Percentiles rank a stretch among this genome's conserved stretches.
Conservation (phyloP, 164 flowering plant genomes). For the Euptelea pleiosperma region DNA sequence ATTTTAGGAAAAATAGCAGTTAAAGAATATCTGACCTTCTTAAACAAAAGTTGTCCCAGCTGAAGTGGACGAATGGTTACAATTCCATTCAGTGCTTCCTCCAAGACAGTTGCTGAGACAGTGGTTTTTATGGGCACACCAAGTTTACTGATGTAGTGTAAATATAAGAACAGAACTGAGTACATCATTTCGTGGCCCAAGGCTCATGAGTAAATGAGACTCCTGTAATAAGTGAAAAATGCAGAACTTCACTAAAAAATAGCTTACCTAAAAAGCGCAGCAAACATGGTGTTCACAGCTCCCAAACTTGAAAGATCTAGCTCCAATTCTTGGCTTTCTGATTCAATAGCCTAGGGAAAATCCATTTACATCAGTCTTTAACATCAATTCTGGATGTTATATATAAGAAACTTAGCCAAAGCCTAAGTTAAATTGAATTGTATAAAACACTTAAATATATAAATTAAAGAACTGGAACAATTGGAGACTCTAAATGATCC, state of each 20-base stretch:
- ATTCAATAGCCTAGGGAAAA: slow-evolving; percentile 71
- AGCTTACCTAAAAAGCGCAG: slow-evolving; percentile 83
- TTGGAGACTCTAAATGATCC: not conserved
- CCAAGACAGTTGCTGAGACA: slow-evolving; percentile 87
- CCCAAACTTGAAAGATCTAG: slow-evolving; percentile 97
- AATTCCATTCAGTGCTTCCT: slow-evolving; percentile 86
- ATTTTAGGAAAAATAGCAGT: not conserved
- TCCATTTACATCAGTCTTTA: not conserved
- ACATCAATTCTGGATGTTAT: not conserved
- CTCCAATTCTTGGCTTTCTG: slow-evolving; percentile 85
- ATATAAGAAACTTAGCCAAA: not conserved
- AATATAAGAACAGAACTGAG: slow-evolving; percentile 6
- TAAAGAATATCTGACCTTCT: slow-evolving; percentile 44
- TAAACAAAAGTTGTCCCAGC: slow-evolving; percentile 54
- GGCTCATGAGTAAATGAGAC: not conserved
- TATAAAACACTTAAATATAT: too few species aligned
- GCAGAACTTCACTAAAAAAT: not conserved
- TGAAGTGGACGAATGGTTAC: slow-evolving; percentile 58
- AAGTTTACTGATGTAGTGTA: slow-evolving; percentile 56
- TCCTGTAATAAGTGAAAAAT: not conserved
- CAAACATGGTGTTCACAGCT: slow-evolving; percentile 93
- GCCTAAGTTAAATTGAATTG: not conserved
- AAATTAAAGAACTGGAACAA: not conserved
- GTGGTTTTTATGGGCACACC: slow-evolving; percentile 98
- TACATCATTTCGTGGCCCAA: slow-evolving; percentile 4